Evolutionary conservation across 371 early-diverging fungal species (phyloP).

Genomic region (Syncephalastrum contaminatum): DNA sequence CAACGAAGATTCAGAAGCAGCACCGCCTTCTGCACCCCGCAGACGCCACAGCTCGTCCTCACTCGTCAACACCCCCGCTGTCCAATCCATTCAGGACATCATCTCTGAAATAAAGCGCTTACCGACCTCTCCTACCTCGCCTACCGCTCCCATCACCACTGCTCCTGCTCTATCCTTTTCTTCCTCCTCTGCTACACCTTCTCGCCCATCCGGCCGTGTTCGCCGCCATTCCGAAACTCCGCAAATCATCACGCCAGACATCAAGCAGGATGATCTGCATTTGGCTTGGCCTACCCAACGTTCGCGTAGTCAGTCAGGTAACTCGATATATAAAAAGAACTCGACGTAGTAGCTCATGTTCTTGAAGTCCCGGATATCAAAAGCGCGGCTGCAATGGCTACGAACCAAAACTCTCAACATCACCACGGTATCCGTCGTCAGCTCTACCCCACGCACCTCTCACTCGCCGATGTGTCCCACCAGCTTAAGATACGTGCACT

Average conservation of each 20-base stretch:
- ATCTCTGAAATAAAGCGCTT: slow-evolving; percentile 39
- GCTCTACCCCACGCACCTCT: slow-evolving; percentile 28
- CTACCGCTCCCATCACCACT: too few species aligned
- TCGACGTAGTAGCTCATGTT: background rate
- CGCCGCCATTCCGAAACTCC: slow-evolving; percentile 35
- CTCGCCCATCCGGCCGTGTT: slow-evolving; percentile 5
- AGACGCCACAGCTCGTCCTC: too few species aligned
- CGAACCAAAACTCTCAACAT: background rate
- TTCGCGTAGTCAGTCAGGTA: slow-evolving; percentile 3
- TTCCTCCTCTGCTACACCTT: slow-evolving; percentile 8
- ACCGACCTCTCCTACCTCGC: slow-evolving; percentile 5
- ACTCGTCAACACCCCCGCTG: slow-evolving; percentile 21
- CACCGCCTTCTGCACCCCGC: too few species aligned
- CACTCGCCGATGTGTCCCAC: slow-evolving; percentile 22
- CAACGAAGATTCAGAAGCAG: slow-evolving; percentile 14
- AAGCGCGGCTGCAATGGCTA: slow-evolving; percentile 5
- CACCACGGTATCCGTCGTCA: slow-evolving; percentile 9
- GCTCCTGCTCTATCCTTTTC: background rate
- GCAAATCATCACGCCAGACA: background rate
- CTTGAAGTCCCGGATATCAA: slow-evolving; percentile 2
- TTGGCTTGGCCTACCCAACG: background rate
- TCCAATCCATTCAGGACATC: slow-evolving; percentile 41
- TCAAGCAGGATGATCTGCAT: slow-evolving; percentile 3
- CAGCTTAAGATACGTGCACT: slow-evolving; percentile 20
- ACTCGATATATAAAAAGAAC: background rate